These are phyloP conservation scores for Tulasnella calospora DNA, from an alignment of 768 basidiomycete genomes.

Conservation along the genomic window DNA sequence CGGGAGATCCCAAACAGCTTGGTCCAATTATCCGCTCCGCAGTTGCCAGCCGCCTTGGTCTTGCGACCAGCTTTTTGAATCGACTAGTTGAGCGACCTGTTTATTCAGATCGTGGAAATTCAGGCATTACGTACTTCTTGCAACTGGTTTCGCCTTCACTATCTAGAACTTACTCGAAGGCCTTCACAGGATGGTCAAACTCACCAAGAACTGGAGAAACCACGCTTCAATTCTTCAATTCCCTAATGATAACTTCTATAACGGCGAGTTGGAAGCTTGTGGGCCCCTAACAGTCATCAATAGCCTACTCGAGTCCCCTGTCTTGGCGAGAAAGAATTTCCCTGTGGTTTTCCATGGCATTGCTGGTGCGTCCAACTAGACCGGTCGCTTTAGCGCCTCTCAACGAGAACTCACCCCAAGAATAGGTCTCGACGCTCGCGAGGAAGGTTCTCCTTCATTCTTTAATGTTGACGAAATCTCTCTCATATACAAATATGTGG, in stretches of 20 bases:
- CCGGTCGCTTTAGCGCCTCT: too few relatives aligned
- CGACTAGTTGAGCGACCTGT: constrained; percentile 49
- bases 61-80: constrained; percentile 59
- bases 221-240: constrained; percentile 56
- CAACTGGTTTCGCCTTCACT: background rate
- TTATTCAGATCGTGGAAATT: constrained; percentile 26
- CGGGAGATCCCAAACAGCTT: constrained; percentile 67
- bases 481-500: constrained; percentile 50
- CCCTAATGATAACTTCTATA: constrained; percentile 59
- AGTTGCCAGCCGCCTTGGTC: constrained; percentile 52
- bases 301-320: constrained; percentile 32
- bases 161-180: background rate
- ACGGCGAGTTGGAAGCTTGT: constrained; percentile 47
- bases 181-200: constrained; percentile 50
- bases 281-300: constrained; percentile 37
- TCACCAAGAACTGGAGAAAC: constrained; percentile 60
- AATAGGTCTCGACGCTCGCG: constrained; percentile 48
- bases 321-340: constrained; percentile 47
- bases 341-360: constrained; percentile 60
- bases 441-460: constrained; percentile 62
- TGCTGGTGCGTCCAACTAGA: constrained; percentile 39
- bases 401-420: too few relatives aligned
- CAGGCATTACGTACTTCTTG: constrained; percentile 29
- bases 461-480: constrained; percentile 61
- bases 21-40: constrained; percentile 61